These are phyloP conservation scores for Cladorrhinum sp. DNA, from an alignment of 2,329 filamentous ascomycete genomes.

Conservation along the genomic window DNA sequence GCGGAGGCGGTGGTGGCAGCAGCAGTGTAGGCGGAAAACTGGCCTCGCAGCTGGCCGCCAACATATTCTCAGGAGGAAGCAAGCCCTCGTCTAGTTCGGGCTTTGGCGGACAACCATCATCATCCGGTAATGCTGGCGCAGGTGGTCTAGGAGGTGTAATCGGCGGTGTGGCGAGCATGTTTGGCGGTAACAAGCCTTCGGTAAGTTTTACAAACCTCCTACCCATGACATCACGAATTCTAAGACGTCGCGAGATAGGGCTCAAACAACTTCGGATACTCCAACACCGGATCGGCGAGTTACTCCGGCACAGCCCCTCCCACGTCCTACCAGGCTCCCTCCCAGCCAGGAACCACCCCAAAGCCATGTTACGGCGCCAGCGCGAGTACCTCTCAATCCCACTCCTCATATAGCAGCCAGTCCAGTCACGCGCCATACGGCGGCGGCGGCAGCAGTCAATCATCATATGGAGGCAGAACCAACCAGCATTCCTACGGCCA, in stretches of 20 bases:
- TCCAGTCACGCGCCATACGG: constrained; percentile 29
- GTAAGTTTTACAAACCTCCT: constrained; percentile 31
- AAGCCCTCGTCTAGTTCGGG: constrained; percentile 41
- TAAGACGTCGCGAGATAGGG: constrained; percentile 32
- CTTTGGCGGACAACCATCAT: constrained; percentile 44
- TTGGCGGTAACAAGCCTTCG: constrained; percentile 47
- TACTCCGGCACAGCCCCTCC: constrained; percentile 62
- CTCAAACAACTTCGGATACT: constrained; percentile 63
- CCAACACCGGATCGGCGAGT: constrained; percentile 49
- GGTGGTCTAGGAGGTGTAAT: constrained; percentile 54
- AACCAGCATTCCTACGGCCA: constrained; percentile 8
- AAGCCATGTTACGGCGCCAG: background rate
- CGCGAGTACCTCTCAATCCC: constrained; percentile 31
- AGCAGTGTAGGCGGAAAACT: constrained; percentile 48
- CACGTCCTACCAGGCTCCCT: constrained; percentile 52
- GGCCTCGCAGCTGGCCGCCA: constrained; percentile 55
- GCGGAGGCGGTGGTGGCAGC: constrained; percentile 30
- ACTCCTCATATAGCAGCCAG: constrained; percentile 24
- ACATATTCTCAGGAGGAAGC: constrained; percentile 47
- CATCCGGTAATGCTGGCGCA: constrained; percentile 39
- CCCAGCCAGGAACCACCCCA: constrained; percentile 29
- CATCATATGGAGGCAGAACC: background rate
- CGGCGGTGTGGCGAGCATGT: constrained; percentile 51
- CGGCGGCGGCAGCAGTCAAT: background rate
- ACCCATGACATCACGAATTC: background rate